Evolutionary conservation across 1,284 basidiomycete genomes (phyloP), one percentile per base, ranked within the genome.

Genomic region (Austroboletus niveus): DNA sequence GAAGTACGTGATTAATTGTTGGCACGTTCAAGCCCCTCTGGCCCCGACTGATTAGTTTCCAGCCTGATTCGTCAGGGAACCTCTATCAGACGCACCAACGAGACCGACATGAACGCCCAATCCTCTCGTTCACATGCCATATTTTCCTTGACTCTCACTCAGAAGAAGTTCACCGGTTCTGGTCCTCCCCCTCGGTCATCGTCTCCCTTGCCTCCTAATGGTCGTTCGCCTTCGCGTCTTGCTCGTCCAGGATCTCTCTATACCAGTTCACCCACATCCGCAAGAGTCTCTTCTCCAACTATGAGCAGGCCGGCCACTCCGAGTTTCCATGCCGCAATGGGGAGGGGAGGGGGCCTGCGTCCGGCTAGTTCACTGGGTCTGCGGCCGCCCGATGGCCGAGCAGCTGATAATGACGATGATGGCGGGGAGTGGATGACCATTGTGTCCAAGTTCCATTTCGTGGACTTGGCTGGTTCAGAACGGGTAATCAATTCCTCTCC

Each of bases 31-130:
- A 49, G 12, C 24, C 39, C 36, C 39, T 7, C 45, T 17, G 27
- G 32, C 54, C 45, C 36, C 50, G 57, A 46, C 64, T 64, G 45
- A 65, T 54, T 2, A 46, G 50, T 54, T 55, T 43, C 20, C 68
- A 90, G 89, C 61, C 79, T 92, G 53, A 79, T 96, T 54, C 85
- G 87, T 59, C 87, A 92, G 61, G 96, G 96, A 31, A 91, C 92
- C 17, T 80, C 89, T 12, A 87, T 96, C 46, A 84, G 96, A 45
- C 85, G 95, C 49, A 99, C 97, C 7, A 95, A 96, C 60, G 93
- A 97, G 70, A 99, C 96, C 38, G 93, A 95, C 65, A 98, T 99
- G 96, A 99, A 99, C 68, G 91, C 94, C 5, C 94, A 98, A 68
- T 96, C 92, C 1, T 98, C 95, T 42, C 90, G 96, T 57, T 97